Evolutionary conservation across 495 filamentous ascomycete species (phyloP), one percentile per base, ranked within the genome.

Genomic region (Aspergillus avenaceus): DNA sequence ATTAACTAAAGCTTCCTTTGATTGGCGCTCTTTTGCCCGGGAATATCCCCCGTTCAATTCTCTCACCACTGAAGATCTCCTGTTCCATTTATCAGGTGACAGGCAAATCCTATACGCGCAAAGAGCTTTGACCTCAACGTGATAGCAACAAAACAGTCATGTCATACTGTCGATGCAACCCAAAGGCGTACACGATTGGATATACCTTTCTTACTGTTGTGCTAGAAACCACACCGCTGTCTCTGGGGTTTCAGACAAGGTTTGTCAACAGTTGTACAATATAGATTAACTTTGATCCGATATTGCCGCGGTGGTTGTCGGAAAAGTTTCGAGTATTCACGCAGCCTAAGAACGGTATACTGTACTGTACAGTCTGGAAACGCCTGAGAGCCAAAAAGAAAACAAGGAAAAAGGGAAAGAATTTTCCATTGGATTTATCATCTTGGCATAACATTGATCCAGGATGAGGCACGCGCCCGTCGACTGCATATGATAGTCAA

Each of bases 381-480:
- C 40, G 28, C 28, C 26, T 42, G 29, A 40, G 18, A 28, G 40
- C 14, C 26, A 42, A 49, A 40, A 51, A 53, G 42, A 29, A 47
- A 32, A 47, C 36, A 44, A 47, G 42, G 16, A n/a, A 28, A 47
- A 37, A 31, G 26, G n/a, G 47, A 14, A 45, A 38, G 24, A 14
- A 22, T 34, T 18, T 19, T 25, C 36, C 38, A 54, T 58, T 56
- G 52, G 53, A 32, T 44, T 44, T 26, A 24, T 41, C 37, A 14
- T 32, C 55, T 58, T 55, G 59, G 59, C 55, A 22, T 31, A 41
- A 29, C 44, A 44, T 28, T 53, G 46, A 53, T 19, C 50, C 58
- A 50, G 36, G 28, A 50, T 49, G 50, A 52, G 47, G 55, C 59
- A 56, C 55, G 50, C 47, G 59, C 55, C 52, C 48, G 25, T 50